These are phyloP conservation scores for Hemisphaericaspora subhashii DNA, from an alignment of 1,139 yeast genomes.

Conservation along the genomic window DNA sequence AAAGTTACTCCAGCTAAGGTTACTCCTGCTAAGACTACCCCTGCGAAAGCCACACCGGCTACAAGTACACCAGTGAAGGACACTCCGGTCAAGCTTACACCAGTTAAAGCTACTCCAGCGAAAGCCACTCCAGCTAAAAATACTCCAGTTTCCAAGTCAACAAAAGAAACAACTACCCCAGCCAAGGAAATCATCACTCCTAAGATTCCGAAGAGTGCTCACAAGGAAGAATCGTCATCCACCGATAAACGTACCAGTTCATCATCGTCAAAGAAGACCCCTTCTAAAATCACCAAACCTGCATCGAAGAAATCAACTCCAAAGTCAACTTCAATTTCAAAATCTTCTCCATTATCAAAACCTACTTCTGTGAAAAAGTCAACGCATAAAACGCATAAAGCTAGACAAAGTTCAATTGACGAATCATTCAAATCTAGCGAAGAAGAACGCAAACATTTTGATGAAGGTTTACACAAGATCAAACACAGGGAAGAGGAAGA, in stretches of 20 bases:
- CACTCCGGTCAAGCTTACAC: no score
- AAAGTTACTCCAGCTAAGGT: constrained; percentile 3
- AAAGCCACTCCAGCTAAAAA: constrained; percentile 2
- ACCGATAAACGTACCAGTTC: no score
- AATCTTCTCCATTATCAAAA: neutral
- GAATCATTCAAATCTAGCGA: constrained; percentile 18
- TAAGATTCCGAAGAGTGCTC: constrained; percentile 4
- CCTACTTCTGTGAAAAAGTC: constrained; percentile 3
- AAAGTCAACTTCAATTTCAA: neutral
- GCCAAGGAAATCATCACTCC: constrained; percentile 8
- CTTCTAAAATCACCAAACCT: constrained; percentile 10
- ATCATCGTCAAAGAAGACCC: constrained; percentile 2
- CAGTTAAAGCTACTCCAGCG: constrained; percentile 3
- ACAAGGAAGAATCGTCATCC: no score
- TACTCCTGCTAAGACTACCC: constrained; percentile 3
- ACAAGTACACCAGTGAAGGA: neutral
- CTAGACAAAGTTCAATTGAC: constrained; percentile 7
- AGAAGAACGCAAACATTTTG: constrained; percentile 28
- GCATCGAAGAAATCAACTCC: constrained; percentile 8
- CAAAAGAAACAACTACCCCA: constrained; percentile 5
- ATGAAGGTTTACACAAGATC: constrained; percentile 20
- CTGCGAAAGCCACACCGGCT: no score
- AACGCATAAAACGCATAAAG: neutral
- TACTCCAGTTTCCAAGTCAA: constrained; percentile 1
- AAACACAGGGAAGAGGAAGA: constrained; percentile 10